Evolutionary conservation across 345 rosid genomes (phyloP), one percentile per base, ranked within the genome.

Genomic region (Arabidopsis thaliana): DNA sequence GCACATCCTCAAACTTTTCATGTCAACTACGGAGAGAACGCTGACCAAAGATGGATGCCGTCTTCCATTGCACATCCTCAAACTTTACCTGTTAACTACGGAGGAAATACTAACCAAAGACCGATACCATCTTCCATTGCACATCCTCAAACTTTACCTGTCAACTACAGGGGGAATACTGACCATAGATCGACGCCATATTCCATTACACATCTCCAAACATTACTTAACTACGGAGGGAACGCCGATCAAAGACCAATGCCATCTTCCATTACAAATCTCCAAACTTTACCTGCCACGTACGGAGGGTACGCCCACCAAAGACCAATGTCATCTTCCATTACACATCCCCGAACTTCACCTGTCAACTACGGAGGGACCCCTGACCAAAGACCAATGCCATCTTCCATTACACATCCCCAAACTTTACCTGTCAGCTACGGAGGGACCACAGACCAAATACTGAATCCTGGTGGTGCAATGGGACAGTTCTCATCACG

Each of bases 31-130:
- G 79, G 60, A 24, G 37, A 62, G 16, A 76, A 76, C 49, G n/a
- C 45, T 30, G 5, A 45, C 56, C 85, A 40, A 10, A 68, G 37
- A 24, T 9, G 13, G 14, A 0, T 25, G 73, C 73, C 44, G 45
- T 55, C 83, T 2, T 77, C 85, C 23, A 50, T 75, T 32, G 14
- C 81, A 14, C 80, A 50, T 42, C 24, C 65, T 71, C 88, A 63
- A 44, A 38, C 79, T 3, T 44, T 59, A 34, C 65, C 67, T 63
- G 33, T 24, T 57, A 62, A 69, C 72, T 80, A 78, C 48, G 79
- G 40, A 45, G 68, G 53, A 38, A 67, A 24, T 25, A 11, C 9
- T 20, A 9, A 22, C 48, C 62, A 34, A 69, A 76, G 79, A 51
- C 48, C 83, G 32, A 41, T 85, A 38, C 53, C 55, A 50, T 59